Percentiles rank a stretch among this genome's conserved stretches.
Evolutionary conservation across 148 eudicot species (phyloP).

Genomic region (Camellia japonica): DNA sequence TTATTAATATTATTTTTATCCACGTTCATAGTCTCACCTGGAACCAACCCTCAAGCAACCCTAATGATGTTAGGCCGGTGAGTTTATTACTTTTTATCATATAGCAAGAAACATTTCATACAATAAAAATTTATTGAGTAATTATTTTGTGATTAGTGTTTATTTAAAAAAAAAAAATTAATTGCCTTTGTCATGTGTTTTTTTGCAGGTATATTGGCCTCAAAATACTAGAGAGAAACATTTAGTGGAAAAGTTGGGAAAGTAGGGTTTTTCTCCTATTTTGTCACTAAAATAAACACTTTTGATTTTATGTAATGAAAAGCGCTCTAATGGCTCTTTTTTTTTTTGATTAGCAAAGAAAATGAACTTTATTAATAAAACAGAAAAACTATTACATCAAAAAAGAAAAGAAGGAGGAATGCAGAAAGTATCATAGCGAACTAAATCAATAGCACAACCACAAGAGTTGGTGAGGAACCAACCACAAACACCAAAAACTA

Average conservation of each 20-base stretch:
- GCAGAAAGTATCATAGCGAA: too few relatives aligned
- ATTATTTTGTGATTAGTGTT: background rate
- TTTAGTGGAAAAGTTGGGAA: background rate
- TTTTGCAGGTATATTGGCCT: constrained; percentile 14
- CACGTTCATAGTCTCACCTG: constrained; percentile 14
- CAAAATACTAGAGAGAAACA: constrained; percentile 4
- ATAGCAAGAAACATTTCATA: background rate
- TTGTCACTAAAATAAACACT: background rate
- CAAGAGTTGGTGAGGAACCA: too few relatives aligned
- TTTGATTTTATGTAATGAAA: too few relatives aligned
- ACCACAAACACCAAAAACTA: too few relatives aligned
- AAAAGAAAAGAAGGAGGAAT: too few relatives aligned
- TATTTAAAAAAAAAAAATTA: too few relatives aligned
- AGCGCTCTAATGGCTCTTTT: too few relatives aligned
- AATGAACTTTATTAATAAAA: too few relatives aligned
- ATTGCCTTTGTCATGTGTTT: background rate
- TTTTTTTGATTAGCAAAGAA: too few relatives aligned
- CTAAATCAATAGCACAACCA: too few relatives aligned
- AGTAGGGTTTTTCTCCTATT: background rate
- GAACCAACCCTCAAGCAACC: constrained; percentile 28
- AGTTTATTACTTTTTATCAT: background rate
- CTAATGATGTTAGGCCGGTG: constrained; percentile 27
- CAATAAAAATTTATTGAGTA: too few relatives aligned
- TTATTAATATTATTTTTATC: background rate
- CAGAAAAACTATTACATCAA: too few relatives aligned